These are phyloP conservation scores for Nadsonia starkeyi-henricii DNA, from an alignment of 1,139 yeast genomes.

Conservation along the genomic window DNA sequence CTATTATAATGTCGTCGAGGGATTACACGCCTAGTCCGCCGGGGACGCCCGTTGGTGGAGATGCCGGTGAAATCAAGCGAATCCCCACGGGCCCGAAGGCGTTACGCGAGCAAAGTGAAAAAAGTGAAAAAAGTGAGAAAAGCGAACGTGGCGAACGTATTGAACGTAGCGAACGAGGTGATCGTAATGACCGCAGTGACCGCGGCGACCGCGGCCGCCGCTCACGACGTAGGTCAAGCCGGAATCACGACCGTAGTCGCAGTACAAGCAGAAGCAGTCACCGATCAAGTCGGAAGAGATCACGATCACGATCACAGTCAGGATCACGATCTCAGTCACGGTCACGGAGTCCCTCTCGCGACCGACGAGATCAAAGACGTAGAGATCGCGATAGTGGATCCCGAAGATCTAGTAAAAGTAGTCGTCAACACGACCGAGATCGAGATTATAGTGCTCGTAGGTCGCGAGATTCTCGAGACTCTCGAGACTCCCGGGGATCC, in stretches of 20 bases:
- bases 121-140: too few species aligned
- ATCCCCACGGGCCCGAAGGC: too few species aligned
- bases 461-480: constrained; percentile 1
- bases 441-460: constrained; percentile 4
- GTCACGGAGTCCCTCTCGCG: background rate
- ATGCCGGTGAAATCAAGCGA: too few species aligned
- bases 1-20: background rate
- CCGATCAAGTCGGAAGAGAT: constrained; percentile 4
- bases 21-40: background rate
- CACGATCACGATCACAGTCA: constrained; percentile 1
- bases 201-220: too few species aligned
- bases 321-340: constrained; percentile 4
- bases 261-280: too few species aligned
- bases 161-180: too few species aligned
- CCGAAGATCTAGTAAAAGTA: constrained; percentile 1
- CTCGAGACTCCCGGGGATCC: background rate
- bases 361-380: constrained; percentile 4
- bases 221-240: too few species aligned
- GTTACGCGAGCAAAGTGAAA: too few species aligned
- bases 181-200: too few species aligned
- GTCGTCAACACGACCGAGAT: constrained; percentile 7
- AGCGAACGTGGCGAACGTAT: too few species aligned
- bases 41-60: background rate
- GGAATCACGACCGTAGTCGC: too few species aligned
- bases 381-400: constrained; percentile 4